These are phyloP conservation scores for Biscogniauxia mediterranea DNA, from an alignment of 2,329 filamentous ascomycete species.

Conservation along the genomic window DNA sequence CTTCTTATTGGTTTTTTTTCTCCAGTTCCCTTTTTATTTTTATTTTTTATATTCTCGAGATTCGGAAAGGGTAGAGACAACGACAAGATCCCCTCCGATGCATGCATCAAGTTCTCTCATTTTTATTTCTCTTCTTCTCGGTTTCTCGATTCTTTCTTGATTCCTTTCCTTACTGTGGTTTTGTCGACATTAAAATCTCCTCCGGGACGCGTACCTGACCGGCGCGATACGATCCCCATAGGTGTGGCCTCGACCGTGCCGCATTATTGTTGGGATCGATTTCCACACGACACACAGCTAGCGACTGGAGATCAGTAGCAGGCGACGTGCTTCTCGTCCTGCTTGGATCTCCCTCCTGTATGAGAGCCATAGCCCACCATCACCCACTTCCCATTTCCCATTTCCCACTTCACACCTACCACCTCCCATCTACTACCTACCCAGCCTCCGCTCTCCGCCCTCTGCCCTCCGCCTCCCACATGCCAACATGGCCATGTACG, in stretches of 20 bases:
- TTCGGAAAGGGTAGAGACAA: not conserved
- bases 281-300: constrained; percentile 11
- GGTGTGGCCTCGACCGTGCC: not conserved
- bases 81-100: constrained; percentile 14
- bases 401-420: too few relatives aligned
- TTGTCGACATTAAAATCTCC: constrained; percentile 1
- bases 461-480: constrained; percentile 3
- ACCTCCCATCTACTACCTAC: too few relatives aligned
- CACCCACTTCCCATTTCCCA: too few relatives aligned
- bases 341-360: constrained; percentile 24
- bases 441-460: not conserved
- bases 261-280: constrained; percentile 4
- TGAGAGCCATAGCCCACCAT: constrained; percentile 7
- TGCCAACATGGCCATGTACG: constrained; percentile 6
- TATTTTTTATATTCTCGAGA: not conserved
- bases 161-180: constrained; percentile 6
- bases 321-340: constrained; percentile 23
- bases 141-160: constrained; percentile 16
- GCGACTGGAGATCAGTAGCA: constrained; percentile 21
- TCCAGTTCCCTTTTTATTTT: not conserved
- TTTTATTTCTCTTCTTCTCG: constrained; percentile 18
- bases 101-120: constrained; percentile 25
- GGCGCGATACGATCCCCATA: not conserved
- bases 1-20: not conserved
- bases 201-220: constrained; percentile 11